phyloP scores from a whole-genome alignment of 345 rosid genomes.

The Pugionium dolabratum region DNA sequence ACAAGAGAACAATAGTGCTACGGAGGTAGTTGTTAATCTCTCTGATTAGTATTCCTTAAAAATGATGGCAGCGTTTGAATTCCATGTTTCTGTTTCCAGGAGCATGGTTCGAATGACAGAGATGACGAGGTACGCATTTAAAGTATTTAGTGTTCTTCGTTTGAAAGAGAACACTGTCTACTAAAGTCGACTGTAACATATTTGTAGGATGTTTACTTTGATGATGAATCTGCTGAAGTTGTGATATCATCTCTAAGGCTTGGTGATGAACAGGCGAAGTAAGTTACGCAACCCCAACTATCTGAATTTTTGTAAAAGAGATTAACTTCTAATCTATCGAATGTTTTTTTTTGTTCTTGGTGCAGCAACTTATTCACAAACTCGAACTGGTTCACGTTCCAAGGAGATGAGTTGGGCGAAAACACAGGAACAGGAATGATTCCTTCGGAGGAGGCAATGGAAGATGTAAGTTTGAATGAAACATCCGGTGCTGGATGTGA shows the following conservation, averaged over 20 bases:
- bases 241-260: slow-evolving; percentile 95
- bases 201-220: slow-evolving; percentile 87
- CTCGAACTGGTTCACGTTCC: slow-evolving; percentile 97
- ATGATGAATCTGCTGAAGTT: slow-evolving; percentile 95
- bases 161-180: not conserved
- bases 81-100: slow-evolving; percentile 50
- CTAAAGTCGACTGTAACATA: slow-evolving; percentile 9
- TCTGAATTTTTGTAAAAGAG: not conserved
- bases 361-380: slow-evolving; percentile 84
- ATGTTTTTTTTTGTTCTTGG: slow-evolving; percentile 10
- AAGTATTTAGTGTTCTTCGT: not conserved
- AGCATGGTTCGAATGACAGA: slow-evolving; percentile 65
- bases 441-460: slow-evolving; percentile 69
- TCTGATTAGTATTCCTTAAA: slow-evolving; percentile 2
- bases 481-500: slow-evolving; percentile 76
- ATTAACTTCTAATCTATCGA: slow-evolving; percentile 8
- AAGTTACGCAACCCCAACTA: slow-evolving; percentile 23
- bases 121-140: slow-evolving; percentile 74
- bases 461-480: slow-evolving; percentile 75
- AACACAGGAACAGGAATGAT: slow-evolving; percentile 54
- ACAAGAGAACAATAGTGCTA: slow-evolving; percentile 77
- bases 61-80: slow-evolving; percentile 22
- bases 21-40: slow-evolving; percentile 55
- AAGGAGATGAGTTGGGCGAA: slow-evolving; percentile 68
- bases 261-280: slow-evolving; percentile 96